phyloP scores from a whole-genome alignment of 805 yeast genomes.

The Suhomyces xylopsoci region DNA sequence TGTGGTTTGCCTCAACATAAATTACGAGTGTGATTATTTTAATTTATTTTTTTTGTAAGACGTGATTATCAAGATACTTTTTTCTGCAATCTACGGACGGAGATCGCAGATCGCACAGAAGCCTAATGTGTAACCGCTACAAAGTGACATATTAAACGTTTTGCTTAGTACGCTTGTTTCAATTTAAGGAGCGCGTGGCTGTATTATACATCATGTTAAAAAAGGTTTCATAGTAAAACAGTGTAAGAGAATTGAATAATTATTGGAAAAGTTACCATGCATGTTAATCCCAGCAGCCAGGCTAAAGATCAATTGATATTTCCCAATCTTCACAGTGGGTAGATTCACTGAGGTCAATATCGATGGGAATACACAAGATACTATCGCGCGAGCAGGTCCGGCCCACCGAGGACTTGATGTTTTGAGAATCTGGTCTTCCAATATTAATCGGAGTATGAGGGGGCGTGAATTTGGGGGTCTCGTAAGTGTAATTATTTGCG shows the following conservation, averaged over 20 bases:
- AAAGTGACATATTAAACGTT: background rate
- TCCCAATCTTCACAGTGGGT: background rate
- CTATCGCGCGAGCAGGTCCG: background rate
- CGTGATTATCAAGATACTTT: background rate
- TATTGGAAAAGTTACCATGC: background rate
- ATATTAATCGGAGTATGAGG: background rate
- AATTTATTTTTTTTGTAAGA: background rate
- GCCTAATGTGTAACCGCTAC: background rate
- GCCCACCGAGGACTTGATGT: background rate
- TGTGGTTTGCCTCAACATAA: background rate
- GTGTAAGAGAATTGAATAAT: background rate
- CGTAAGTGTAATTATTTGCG: background rate
- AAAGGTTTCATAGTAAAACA: background rate
- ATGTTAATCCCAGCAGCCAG: background rate
- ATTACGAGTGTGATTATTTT: background rate
- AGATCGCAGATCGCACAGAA: background rate
- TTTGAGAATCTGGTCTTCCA: background rate
- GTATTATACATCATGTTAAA: background rate
- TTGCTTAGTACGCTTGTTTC: background rate
- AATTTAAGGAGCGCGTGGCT: background rate
- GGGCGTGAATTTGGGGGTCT: background rate
- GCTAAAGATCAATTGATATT: background rate
- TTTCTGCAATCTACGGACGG: background rate
- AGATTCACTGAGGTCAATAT: background rate
- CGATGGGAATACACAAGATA: slow-evolving; percentile 1